Evolutionary conservation across 805 yeast species (phyloP).

Genomic region (Sugiyamaella lignohabitans): DNA sequence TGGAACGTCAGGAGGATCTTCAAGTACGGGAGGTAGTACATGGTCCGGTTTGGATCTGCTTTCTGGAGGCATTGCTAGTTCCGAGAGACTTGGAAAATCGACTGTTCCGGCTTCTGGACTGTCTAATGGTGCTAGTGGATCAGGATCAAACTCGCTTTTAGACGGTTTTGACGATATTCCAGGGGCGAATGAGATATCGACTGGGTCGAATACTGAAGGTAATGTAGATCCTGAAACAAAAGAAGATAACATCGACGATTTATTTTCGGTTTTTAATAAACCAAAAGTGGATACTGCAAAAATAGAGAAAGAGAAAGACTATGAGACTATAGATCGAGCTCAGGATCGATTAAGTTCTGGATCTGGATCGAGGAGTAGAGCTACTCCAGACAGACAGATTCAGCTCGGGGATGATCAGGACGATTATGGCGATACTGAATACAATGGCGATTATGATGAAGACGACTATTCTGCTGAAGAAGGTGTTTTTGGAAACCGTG

Average conservation of each 20-base stretch:
- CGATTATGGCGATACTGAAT: not conserved
- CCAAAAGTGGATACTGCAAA: slow-evolving; percentile 7
- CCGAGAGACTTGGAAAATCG: not conserved
- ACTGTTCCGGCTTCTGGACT: too few species aligned
- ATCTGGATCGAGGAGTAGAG: not conserved
- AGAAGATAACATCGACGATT: slow-evolving; percentile 18
- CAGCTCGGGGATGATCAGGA: not conserved
- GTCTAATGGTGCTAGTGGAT: too few species aligned
- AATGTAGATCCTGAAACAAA: not conserved
- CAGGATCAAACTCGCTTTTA: not conserved
- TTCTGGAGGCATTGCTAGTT: slow-evolving; percentile 11
- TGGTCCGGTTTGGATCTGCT: slow-evolving; percentile 29
- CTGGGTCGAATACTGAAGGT: slow-evolving; percentile 1
- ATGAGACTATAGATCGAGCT: not conserved
- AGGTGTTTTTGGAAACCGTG: not conserved
- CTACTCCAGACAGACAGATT: not conserved
- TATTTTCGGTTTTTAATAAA: slow-evolving; percentile 23
- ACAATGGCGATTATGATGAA: not conserved
- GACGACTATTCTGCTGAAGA: not conserved
- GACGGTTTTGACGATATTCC: not conserved
- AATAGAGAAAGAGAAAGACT: too few species aligned
- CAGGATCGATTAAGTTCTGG: not conserved
- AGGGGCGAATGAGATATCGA: not conserved
- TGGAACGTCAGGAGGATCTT: slow-evolving; percentile 1
- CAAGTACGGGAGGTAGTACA: slow-evolving; percentile 11